Base-by-base conservation (phyloP, 2,329 filamentous ascomycete species). In the Cyanodermella asteris region DNA sequence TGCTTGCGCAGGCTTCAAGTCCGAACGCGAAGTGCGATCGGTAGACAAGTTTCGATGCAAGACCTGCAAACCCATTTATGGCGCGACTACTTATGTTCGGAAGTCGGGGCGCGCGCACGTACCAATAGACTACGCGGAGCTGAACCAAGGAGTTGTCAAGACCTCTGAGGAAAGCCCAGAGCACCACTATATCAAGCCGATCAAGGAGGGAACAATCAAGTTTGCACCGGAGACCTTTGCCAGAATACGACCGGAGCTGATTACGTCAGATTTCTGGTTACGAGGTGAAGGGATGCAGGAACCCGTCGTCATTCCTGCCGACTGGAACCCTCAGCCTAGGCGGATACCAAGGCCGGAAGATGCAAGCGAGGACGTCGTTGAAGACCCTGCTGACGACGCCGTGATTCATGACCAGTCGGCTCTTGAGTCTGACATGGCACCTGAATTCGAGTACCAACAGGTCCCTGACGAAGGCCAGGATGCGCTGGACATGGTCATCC, bases 41-140 rank as follows among this genome's bases (percentile, higher is more conserved):
- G 64, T 74, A 22, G 69, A 73, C 48, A 73, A 72, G 41, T 74
- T 64, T 39, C 68, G 70, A 38, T 74, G 69, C 42, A 48, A 49
- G 25, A 44, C 47, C 26, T 74, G 69, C 41, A 62, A 64, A 32
- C 56, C 62, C 13, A 46, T 53, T 8, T 58, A 66, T 44, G 69
- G 69, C 12, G 57, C 60, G 36, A 73, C 68, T 13, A 74, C 69
- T 2, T 70, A 61, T 43, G 64, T 72, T 22, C 63, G 69, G 31
- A 73, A 72, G 40, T 73, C 69, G 13, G 57, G 61, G 23, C 56
- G 69, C 26, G 64, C 66, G 16, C 64, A 70, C 36, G 66, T 64
- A 17, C 60, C 63, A 10, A 71, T 73, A 30, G 69, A 74, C 40
- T 74, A 74, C 43, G 67, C 67, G 24, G 66, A 67, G 23, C 50